Evolutionary conservation across 2,329 filamentous ascomycete genomes (phyloP), one percentile per base, ranked within the genome.

Genomic region (Pleoardoris graminearum): DNA sequence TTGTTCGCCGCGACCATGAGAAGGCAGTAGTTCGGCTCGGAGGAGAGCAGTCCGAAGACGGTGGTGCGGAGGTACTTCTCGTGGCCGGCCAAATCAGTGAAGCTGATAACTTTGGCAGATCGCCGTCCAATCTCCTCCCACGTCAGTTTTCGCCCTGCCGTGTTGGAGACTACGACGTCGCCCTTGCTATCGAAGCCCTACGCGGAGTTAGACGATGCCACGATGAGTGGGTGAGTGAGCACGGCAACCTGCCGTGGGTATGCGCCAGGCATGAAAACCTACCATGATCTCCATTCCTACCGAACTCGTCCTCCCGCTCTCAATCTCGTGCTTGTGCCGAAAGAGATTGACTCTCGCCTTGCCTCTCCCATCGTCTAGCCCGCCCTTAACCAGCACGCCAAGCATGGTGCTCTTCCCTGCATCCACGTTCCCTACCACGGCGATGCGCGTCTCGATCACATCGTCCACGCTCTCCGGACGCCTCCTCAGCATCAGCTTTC

Each of bases 1-100:
- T 99, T 97, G 67, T 99, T 99, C 16, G 94, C 94, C 11, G 94
- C 94, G 0, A 99, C 94, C 94, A 99, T 99, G 42, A 99, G 84
- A 23, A 99, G 77, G 71, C 94, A 97, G 78, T 97, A 99, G 69
- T 97, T 96, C 0, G 94, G 94, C 77, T 91, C 95, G 75, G 90
- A 95, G 50, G 91, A 96, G 21, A 99, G 78, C 61, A 99, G 81
- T 1, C 94, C 94, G 69, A 99, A 99, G 22, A 99, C 93, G 0
- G 94, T 99, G 1, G 94, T 99, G 29, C 94, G 85, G 44, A 99
- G 80, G 71, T 99, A 99, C 45, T 90, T 85, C 77, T 97, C 94
- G 76, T 99, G 94, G 25, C 94, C 94, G 4, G 94, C 94, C 60
- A 99, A 79, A 72, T 99, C 94, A 29, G 90, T 95, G 74, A 99